These are phyloP conservation scores for Cercophora scortea DNA, from an alignment of 495 filamentous ascomycete species.

Conservation along the genomic window DNA sequence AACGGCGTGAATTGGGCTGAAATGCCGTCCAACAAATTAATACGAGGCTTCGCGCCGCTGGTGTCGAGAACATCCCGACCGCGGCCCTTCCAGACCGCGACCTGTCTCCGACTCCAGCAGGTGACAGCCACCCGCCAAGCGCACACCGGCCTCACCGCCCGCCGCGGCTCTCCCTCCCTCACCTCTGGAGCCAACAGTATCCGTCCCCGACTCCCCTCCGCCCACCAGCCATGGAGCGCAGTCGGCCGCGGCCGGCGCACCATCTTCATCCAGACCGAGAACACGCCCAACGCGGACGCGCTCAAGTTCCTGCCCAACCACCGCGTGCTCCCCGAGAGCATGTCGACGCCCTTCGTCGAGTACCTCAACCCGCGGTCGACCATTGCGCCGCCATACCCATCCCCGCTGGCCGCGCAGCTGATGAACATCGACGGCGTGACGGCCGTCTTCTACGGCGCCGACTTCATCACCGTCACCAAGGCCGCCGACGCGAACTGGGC, in stretches of 20 bases:
- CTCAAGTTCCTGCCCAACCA: constrained; percentile 93
- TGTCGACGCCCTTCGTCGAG: constrained; percentile 75
- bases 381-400: constrained; percentile 80
- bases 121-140: constrained; percentile 11
- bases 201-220: constrained; percentile 8
- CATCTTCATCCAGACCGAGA: constrained; percentile 96
- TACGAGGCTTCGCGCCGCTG: constrained; percentile 22
- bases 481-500: constrained; percentile 81
- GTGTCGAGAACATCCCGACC: constrained; percentile 7
- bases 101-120: constrained; percentile 14
- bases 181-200: constrained; percentile 2
- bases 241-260: constrained; percentile 41
- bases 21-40: constrained; percentile 18
- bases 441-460: constrained; percentile 86
- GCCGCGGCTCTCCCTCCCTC: background rate
- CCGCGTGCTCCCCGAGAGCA: constrained; percentile 63
- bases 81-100: constrained; percentile 1
- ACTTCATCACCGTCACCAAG: constrained; percentile 97
- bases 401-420: constrained; percentile 82
- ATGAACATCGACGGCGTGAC: constrained; percentile 88
- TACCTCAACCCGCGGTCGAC: constrained; percentile 85
- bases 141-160: constrained; percentile 6
- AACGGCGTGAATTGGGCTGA: background rate
- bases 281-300: constrained; percentile 83
- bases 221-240: constrained; percentile 1